Base-by-base conservation (phyloP, 2,329 filamentous ascomycete genomes). In the Penicillium psychrosexuale region DNA sequence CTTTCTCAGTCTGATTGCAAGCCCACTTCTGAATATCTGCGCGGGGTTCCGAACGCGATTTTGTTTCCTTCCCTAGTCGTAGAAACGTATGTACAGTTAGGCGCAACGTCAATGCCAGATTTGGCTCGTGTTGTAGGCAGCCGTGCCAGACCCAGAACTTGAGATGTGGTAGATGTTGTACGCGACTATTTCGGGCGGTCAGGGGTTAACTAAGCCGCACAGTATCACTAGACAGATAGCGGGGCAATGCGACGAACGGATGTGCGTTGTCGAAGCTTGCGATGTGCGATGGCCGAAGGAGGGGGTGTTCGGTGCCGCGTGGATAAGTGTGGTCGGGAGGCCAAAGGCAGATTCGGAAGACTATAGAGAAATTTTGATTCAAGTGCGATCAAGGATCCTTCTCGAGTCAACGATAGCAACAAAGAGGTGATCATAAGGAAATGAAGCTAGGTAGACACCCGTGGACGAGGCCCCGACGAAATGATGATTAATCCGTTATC, bases 401-500 rank as follows among this genome's bases (percentile, higher is more conserved):
- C 19, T 9, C 27, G 17, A 31, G 12, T 33, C 8, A 33, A 42
- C 8, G 5, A 28, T 30, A 37, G 6, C 17, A 17, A 22, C 17
- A 31, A 42, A 31, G 33, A 43, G 19, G 28, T 38, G 22, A 27
- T 39, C 31, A 51, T 8, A 17, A 37, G 17, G 12, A 49, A 40
- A 43, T 24, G 28, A 50, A 50, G 47, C 37, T 19, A 19, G 19
- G 19, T 42, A 7, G 31, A 17, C 17, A 2, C 31, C 28, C 2
- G 28, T 6, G n/a, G 24, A 24, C 22, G 27, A 48, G 36, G 37
- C 28, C n/a, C 17, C 43, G 13, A 24, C 17, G 13, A 37, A 30
- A 27, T 22, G 49, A 47, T 53, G 54, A 48, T 53, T 56, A 56
- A 56, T 56, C 54, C 9, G 36, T 24, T 55, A 55, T 55, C 53